These are phyloP conservation scores for Aspergillus tamarii DNA, from an alignment of 2,329 filamentous ascomycete genomes.

Conservation along the genomic window DNA sequence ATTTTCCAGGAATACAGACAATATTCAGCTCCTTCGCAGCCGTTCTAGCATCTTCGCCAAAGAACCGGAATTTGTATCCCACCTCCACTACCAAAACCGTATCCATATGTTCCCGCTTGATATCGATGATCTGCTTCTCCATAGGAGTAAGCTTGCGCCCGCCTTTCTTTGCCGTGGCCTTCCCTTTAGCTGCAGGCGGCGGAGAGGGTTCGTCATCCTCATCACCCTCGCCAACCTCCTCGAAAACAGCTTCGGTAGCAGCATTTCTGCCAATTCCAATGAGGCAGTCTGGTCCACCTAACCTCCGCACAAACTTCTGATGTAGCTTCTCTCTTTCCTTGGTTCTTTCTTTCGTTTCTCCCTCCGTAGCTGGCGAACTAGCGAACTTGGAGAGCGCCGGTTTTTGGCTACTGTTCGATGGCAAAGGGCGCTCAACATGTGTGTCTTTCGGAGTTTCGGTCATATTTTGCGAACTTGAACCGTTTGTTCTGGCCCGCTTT, in stretches of 20 bases:
- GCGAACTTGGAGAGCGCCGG: conserved; percentile 65
- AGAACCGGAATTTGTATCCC: conserved; percentile 97
- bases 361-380: conserved; percentile 49
- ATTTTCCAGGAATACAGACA: conserved; percentile 94
- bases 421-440: conserved; percentile 27
- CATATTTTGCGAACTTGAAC: conserved; percentile 16
- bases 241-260: conserved; percentile 59
- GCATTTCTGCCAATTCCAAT: conserved; percentile 64
- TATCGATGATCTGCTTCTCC: conserved; percentile 90
- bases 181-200: conserved; percentile 49
- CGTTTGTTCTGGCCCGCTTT: conserved; percentile 44
- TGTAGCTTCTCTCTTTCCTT: conserved; percentile 74
- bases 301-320: conserved; percentile 82
- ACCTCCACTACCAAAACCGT: conserved; percentile 91
- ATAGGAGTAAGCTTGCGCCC: conserved; percentile 89
- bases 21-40: conserved; percentile 92
- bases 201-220: conserved; percentile 55
- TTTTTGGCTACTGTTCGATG: conserved; percentile 47
- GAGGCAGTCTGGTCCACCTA: conserved; percentile 83
- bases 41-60: conserved; percentile 88
- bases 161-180: conserved; percentile 65
- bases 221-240: conserved; percentile 63
- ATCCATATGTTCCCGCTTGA: conserved; percentile 89
- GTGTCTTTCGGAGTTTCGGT: conserved; percentile 8
- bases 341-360: conserved; percentile 56